phyloP scores from a whole-genome alignment of 495 filamentous ascomycete species.

The Trichocladium uniseriatum region DNA sequence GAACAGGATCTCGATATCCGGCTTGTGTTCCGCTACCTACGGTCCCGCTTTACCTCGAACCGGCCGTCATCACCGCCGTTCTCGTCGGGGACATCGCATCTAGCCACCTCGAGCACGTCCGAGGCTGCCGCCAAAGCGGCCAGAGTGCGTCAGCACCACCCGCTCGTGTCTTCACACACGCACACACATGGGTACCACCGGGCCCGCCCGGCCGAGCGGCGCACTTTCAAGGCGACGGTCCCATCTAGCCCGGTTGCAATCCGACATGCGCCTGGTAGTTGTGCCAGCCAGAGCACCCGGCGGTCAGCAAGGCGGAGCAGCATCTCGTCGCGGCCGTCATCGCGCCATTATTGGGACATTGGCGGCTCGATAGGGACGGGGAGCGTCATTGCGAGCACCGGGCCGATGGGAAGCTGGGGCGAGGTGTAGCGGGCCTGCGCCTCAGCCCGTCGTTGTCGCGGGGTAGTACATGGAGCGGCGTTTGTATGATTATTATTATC shows the following conservation, averaged over 20 bases:
- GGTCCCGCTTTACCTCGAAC: slow-evolving; percentile 53
- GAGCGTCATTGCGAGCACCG: slow-evolving; percentile 54
- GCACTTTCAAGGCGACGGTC: slow-evolving; percentile 43
- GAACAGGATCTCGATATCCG: slow-evolving; percentile 75
- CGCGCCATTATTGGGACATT: slow-evolving; percentile 71
- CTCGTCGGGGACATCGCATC: slow-evolving; percentile 32
- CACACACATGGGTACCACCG: slow-evolving; percentile 28
- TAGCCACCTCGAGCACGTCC: slow-evolving; percentile 44
- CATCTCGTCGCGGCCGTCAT: slow-evolving; percentile 53
- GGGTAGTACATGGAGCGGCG: no score
- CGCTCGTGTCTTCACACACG: slow-evolving; percentile 49
- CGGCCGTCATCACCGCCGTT: slow-evolving; percentile 29
- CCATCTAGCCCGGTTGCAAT: slow-evolving; percentile 38
- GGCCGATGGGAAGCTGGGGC: slow-evolving; percentile 63
- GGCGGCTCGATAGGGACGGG: slow-evolving; percentile 67
- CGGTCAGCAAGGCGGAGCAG: slow-evolving; percentile 49
- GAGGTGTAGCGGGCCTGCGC: slow-evolving; percentile 41
- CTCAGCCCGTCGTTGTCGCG: neutral
- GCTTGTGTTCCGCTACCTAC: slow-evolving; percentile 81
- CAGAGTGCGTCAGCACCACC: slow-evolving; percentile 76
- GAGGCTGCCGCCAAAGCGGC: slow-evolving; percentile 70
- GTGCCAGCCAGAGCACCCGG: slow-evolving; percentile 72
- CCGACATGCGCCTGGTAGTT: slow-evolving; percentile 54
- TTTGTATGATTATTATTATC: no score
- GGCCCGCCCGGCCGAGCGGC: slow-evolving; percentile 39